Conservation (phyloP, 2,329 filamentous ascomycete genomes). For the Pseudogymnoascus sp. region DNA sequence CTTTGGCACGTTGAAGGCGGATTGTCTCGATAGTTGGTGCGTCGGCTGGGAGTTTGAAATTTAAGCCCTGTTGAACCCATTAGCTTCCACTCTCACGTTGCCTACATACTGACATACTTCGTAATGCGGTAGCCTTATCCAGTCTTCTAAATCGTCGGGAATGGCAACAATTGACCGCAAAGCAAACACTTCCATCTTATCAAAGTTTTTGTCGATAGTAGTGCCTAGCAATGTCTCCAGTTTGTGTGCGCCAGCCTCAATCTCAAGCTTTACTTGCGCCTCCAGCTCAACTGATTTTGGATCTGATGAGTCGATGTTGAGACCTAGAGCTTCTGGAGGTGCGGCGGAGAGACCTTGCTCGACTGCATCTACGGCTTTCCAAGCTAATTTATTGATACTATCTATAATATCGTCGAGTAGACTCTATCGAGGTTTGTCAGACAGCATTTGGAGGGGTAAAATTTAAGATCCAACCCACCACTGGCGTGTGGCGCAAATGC, state of each 20-base stretch:
- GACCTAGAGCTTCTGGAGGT: conserved; percentile 71
- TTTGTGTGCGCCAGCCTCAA: conserved; percentile 81
- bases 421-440: conserved; percentile 44
- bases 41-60: conserved; percentile 26
- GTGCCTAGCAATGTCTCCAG: conserved; percentile 73
- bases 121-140: conserved; percentile 80
- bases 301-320: conserved; percentile 45
- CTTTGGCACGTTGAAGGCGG: conserved; percentile 59
- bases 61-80: conserved; percentile 20
- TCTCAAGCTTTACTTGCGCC: conserved; percentile 54
- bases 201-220: conserved; percentile 76
- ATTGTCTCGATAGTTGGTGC: conserved; percentile 59
- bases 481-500: conserved; percentile 88
- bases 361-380: conserved; percentile 78
- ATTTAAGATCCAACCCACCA: conserved; percentile 49
- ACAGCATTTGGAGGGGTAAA: conserved; percentile 14
- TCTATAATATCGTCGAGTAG: conserved; percentile 98
- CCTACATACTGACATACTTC: conserved; percentile 40
- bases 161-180: conserved; percentile 76
- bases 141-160: conserved; percentile 61
- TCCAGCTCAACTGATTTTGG: conserved; percentile 32
- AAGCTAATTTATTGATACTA: conserved; percentile 85
- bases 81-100: not conserved
- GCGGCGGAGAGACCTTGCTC: conserved; percentile 72
- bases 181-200: conserved; percentile 82